Base-by-base conservation (phyloP, 2,329 filamentous ascomycete species). In the Ramichloridium luteum region DNA sequence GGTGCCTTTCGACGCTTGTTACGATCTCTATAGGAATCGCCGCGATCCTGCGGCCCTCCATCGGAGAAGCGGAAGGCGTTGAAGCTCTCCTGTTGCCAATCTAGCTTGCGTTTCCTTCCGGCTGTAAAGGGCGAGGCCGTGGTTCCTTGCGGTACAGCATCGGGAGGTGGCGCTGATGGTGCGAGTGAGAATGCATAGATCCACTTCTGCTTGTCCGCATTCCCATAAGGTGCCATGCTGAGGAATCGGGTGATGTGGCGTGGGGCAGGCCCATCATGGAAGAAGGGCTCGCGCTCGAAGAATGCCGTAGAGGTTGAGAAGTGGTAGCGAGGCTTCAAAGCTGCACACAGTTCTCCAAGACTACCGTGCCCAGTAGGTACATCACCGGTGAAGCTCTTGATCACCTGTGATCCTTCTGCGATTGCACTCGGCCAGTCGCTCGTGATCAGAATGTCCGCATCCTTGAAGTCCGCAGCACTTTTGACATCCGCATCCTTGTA, bases 251-350 rank as follows among this genome's bases (percentile, higher is more conserved):
- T 96, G 6, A 92, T 58, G 1, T 66, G 61, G 18, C 59, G 62
- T 3, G 69, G 65, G 5, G 40, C 17, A 3, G 45, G 37, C 1
- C 40, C 47, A 13, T 59, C 42, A 52, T 93, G 78, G 49, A 90
- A 77, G 61, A 94, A 98, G 0, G 88, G 84, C 56, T 96, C 90
- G 34, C 90, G 76, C 59, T 98, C 88, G 54, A 78, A 96, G 58
- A 81, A 88, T 47, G 76, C 76, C 5, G 67, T 59, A 0, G 81
- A 81, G 3, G 72, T 65, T 2, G 82, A 75, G 49, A 96, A 77
- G 55, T 96, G 86, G 51, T 98, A 98, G 16, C 82, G 76, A n/a
- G 90, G 90, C 54, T 85, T 90, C 13, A 98, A 59, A 1, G 73
- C 60, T 3, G 76, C 67, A 48, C 80, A 88, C 8, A 98, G 67